Conservation (phyloP, 23 red algal species). For the Agarophyton chilense region DNA sequence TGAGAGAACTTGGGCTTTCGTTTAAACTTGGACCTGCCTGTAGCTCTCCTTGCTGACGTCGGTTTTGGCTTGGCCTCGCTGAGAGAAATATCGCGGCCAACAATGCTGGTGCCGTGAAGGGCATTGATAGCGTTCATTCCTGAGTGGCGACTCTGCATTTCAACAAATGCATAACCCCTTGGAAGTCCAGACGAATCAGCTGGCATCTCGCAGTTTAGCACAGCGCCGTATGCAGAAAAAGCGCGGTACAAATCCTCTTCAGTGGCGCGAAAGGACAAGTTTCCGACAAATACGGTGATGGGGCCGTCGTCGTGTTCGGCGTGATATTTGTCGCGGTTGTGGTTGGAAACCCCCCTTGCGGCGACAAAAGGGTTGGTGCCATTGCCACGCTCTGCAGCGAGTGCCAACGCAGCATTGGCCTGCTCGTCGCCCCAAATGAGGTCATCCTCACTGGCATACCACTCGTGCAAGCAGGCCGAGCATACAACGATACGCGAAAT, state of each 20-base stretch:
- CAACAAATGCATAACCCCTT: slow-evolving; percentile 76
- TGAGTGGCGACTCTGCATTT: slow-evolving; percentile 37
- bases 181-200: slow-evolving; percentile 6
- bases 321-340: too few species aligned
- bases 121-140: slow-evolving; percentile 37
- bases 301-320: slow-evolving; percentile 22
- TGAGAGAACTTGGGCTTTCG: neutral
- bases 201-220: slow-evolving; percentile 63
- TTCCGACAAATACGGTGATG: slow-evolving; percentile 68
- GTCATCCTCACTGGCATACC: slow-evolving; percentile 72
- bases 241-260: slow-evolving; percentile 62
- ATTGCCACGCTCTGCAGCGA: neutral
- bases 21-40: neutral
- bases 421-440: slow-evolving; percentile 69
- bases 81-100: slow-evolving; percentile 52
- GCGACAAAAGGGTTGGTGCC: neutral
- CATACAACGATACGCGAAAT: slow-evolving; percentile 57
- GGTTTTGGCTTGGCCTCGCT: slow-evolving; percentile 42
- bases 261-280: slow-evolving; percentile 75
- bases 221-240: slow-evolving; percentile 67
- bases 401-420: slow-evolving; percentile 23
- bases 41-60: neutral
- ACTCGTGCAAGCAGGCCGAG: slow-evolving; percentile 75
- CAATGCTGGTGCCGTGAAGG: slow-evolving; percentile 51
- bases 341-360: neutral